Conservation (phyloP, 2,329 filamentous ascomycete genomes). For the Huntiella decipiens region DNA sequence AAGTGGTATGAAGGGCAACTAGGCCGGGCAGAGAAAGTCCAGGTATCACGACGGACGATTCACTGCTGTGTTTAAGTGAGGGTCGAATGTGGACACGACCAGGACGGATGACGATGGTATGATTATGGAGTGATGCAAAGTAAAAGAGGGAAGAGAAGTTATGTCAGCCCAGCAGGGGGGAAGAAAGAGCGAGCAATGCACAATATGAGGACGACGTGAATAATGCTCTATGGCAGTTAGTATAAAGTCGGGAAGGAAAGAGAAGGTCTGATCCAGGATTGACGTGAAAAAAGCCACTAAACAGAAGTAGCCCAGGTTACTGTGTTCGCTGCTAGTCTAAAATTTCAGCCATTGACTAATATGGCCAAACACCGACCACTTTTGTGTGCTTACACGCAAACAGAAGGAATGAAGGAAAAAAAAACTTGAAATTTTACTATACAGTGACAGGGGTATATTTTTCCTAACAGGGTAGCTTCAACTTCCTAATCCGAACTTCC, state of each 20-base stretch:
- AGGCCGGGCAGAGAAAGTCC: constrained; percentile 2
- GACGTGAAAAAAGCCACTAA: no score
- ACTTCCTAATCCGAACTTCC: constrained; percentile 3
- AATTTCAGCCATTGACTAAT: no score
- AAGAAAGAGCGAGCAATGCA: constrained; percentile 1
- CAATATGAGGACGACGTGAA: neutral
- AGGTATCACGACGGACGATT: neutral
- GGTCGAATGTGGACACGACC: neutral
- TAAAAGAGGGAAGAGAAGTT: constrained; percentile 12
- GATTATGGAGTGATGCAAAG: constrained; percentile 8
- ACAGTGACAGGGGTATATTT: no score
- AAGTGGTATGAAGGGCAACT: constrained; percentile 13
- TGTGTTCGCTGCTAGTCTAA: no score
- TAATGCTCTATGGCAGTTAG: no score
- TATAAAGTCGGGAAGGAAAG: no score
- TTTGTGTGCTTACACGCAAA: no score
- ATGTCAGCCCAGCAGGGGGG: constrained; percentile 1
- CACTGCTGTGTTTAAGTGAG: neutral
- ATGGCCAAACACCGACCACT: no score
- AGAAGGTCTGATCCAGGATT: no score
- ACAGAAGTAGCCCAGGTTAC: no score
- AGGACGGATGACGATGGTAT: constrained; percentile 11
- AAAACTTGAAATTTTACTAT: no score
- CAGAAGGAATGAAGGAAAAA: no score
- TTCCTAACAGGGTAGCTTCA: neutral